These are phyloP conservation scores for Anthracocystis setariae DNA, from an alignment of 1,284 basidiomycete genomes.

Conservation along the genomic window DNA sequence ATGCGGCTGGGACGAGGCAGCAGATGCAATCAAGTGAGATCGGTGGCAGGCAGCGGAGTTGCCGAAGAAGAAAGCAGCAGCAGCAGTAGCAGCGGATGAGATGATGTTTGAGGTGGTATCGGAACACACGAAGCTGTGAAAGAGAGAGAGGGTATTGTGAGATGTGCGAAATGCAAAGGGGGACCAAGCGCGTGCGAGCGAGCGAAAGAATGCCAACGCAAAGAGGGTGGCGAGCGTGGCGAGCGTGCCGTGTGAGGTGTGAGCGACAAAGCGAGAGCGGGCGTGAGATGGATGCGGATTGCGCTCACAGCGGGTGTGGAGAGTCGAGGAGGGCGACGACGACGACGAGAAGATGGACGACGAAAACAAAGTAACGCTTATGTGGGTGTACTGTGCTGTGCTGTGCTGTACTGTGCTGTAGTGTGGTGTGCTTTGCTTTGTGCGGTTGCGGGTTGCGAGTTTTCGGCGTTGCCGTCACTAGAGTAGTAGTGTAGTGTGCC, in stretches of 20 bases:
- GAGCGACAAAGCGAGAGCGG: not conserved
- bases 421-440: not conserved
- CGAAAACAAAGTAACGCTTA: not conserved
- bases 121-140: not conserved
- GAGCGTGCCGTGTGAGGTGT: too few relatives aligned
- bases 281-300: not conserved
- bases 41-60: too few relatives aligned
- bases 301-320: not conserved
- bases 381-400: not conserved
- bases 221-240: too few relatives aligned
- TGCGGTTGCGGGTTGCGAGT: not conserved
- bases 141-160: not conserved
- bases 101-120: not conserved
- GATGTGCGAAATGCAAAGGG: not conserved
- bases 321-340: not conserved
- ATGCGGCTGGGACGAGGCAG: not conserved
- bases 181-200: not conserved
- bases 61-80: too few relatives aligned
- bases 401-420: not conserved
- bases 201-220: too few relatives aligned
- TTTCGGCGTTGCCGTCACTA: not conserved
- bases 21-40: not conserved
- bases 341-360: too few relatives aligned
- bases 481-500: too few relatives aligned
- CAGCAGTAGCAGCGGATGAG: not conserved